phyloP scores from a whole-genome alignment of 306 rosid genomes.

The Begonia peltatifolia region DNA sequence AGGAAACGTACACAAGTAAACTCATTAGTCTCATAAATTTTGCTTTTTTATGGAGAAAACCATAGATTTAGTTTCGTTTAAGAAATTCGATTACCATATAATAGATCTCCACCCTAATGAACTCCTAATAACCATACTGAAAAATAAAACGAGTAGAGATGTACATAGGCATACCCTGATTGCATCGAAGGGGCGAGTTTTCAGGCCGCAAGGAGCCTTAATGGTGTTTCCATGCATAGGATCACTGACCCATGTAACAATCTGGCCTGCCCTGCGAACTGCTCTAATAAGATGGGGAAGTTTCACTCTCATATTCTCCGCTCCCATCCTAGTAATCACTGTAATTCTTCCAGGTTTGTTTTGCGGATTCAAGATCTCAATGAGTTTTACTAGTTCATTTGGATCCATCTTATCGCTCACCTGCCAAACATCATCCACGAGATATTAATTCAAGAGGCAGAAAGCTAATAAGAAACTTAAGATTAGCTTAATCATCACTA shows the following conservation, averaged over 20 bases:
- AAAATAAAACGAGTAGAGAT: too few relatives aligned
- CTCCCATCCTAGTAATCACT: slow-evolving; percentile 89
- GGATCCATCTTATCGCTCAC: slow-evolving; percentile 98
- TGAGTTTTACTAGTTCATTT: slow-evolving; percentile 70
- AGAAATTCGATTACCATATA: too few relatives aligned
- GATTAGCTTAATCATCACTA: too few relatives aligned
- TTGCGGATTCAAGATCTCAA: slow-evolving; percentile 85
- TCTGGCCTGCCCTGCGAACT: slow-evolving; percentile 72
- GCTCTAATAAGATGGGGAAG: slow-evolving; percentile 97
- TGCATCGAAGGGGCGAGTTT: slow-evolving; percentile 92
- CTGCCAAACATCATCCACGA: slow-evolving; percentile 25
- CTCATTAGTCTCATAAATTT: too few relatives aligned
- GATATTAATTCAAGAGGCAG: slow-evolving; percentile 1
- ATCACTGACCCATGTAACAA: slow-evolving; percentile 98
- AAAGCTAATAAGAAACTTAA: too few relatives aligned
- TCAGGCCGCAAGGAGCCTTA: slow-evolving; percentile 98
- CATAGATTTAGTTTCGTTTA: too few relatives aligned
- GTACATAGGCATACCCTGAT: slow-evolving; percentile 51
- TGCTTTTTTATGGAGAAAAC: too few relatives aligned
- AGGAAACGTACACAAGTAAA: too few relatives aligned
- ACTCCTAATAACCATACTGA: too few relatives aligned
- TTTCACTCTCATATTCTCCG: slow-evolving; percentile 99
- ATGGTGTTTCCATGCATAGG: slow-evolving; percentile 99
- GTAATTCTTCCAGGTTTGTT: slow-evolving; percentile 96
- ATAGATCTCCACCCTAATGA: too few relatives aligned